Conservation (phyloP, 73 alveolate genomes). For the Paramecium pentaurelia region DNA sequence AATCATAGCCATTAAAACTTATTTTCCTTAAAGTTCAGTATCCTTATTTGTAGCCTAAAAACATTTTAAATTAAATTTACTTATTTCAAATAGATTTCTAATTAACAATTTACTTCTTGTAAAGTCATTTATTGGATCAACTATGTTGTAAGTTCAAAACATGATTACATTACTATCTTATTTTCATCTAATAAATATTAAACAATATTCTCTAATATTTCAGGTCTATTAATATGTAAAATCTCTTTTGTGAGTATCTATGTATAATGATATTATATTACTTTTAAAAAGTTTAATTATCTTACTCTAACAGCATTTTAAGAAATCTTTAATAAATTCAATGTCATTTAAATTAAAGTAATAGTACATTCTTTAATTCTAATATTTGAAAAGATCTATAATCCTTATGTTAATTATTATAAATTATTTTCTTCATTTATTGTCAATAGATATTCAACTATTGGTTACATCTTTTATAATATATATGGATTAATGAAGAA, state of each 20-base stretch:
- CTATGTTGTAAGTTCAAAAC: not conserved
- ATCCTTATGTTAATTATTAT: not conserved
- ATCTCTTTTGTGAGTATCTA: not conserved
- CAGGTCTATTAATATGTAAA: not conserved
- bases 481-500: not conserved
- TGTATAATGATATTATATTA: not conserved
- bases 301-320: not conserved
- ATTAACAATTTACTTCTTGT: not conserved
- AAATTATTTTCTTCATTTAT: slow-evolving; percentile 3
- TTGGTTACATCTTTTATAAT: not conserved
- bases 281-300: not conserved
- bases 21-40: not conserved
- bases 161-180: not conserved
- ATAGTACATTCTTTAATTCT: not conserved
- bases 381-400: not conserved
- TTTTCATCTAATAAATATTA: slow-evolving; percentile 3
- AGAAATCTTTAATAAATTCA: not conserved
- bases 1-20: not conserved
- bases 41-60: not conserved
- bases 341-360: not conserved
- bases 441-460: not conserved
- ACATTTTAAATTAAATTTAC: not conserved
- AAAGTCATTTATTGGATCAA: slow-evolving; percentile 14
- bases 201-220: not conserved
- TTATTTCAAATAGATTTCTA: not conserved